Evolutionary conservation across 176 grass and related monocot genomes (phyloP).

Genomic region (Thinopyrum elongatum): DNA sequence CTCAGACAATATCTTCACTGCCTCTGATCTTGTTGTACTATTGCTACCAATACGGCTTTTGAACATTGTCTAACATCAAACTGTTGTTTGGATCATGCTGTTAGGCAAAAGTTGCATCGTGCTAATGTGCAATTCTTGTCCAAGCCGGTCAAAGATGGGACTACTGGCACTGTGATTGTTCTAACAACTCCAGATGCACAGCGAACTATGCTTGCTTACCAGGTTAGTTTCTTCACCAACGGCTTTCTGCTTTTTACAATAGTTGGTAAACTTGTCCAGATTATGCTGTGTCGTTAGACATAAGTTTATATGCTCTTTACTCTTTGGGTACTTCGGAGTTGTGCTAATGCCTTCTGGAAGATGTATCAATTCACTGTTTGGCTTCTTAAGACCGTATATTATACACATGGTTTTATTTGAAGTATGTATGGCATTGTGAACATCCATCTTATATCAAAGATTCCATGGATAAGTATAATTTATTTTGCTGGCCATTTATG

Average conservation of each 20-base stretch:
- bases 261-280: neutral
- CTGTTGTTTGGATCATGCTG: neutral
- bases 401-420: neutral
- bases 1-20: neutral
- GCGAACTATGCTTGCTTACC: conserved; percentile 95
- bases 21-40: neutral
- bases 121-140: conserved; percentile 95
- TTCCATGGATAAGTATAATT: neutral
- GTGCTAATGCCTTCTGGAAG: neutral
- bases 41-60: neutral
- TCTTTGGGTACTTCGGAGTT: neutral
- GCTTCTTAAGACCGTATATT: neutral
- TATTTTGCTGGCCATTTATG: neutral
- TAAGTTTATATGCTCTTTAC: neutral
- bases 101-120: conserved; percentile 65
- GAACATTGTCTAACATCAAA: conserved; percentile 21
- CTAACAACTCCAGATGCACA: conserved; percentile 93
- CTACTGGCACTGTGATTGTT: conserved; percentile 94
- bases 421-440: neutral
- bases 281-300: neutral
- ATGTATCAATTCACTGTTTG: conserved; percentile 14
- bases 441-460: neutral
- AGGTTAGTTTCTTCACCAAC: conserved; percentile 47
- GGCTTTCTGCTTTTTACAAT: neutral
- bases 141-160: conserved; percentile 77